Evolutionary conservation across 192 early-diverging fungal genomes (phyloP).

Genomic region (Coemansia sp.): DNA sequence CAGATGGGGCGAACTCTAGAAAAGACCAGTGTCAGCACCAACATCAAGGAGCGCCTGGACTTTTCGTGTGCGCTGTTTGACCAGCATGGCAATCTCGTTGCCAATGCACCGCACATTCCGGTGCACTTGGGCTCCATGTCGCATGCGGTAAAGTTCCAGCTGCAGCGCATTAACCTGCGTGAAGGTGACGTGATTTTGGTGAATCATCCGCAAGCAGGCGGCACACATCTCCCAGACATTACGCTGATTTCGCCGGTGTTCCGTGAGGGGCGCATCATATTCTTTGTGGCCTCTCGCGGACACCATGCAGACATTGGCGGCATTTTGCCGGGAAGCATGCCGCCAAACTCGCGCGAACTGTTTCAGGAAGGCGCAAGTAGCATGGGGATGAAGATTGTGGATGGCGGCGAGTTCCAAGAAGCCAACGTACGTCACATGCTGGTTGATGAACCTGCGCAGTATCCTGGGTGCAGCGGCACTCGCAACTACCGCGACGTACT

Average conservation of each 20-base stretch:
- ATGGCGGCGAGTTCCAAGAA: slow-evolving; percentile 76
- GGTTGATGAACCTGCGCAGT: slow-evolving; percentile 76
- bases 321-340: slow-evolving; percentile 82
- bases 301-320: slow-evolving; percentile 97
- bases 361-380: slow-evolving; percentile 94
- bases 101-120: slow-evolving; percentile 86
- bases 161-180: slow-evolving; percentile 68
- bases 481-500: slow-evolving; percentile 88
- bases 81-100: slow-evolving; percentile 76
- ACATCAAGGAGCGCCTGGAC: slow-evolving; percentile 97
- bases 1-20: slow-evolving; percentile 95
- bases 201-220: slow-evolving; percentile 94
- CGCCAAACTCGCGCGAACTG: slow-evolving; percentile 86
- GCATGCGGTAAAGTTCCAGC: slow-evolving; percentile 91
- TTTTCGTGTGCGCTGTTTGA: slow-evolving; percentile 97
- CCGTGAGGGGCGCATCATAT: slow-evolving; percentile 64
- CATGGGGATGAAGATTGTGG: slow-evolving; percentile 84
- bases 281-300: slow-evolving; percentile 92
- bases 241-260: slow-evolving; percentile 97
- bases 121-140: slow-evolving; percentile 94
- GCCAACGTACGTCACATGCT: slow-evolving; percentile 74
- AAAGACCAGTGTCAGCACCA: slow-evolving; percentile 92
- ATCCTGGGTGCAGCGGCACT: slow-evolving; percentile 83
- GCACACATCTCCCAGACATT: slow-evolving; percentile 93
- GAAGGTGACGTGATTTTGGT: slow-evolving; percentile 94